Conservation (phyloP, 176 grass and related monocot species). For the Phoenix dactylifera region DNA sequence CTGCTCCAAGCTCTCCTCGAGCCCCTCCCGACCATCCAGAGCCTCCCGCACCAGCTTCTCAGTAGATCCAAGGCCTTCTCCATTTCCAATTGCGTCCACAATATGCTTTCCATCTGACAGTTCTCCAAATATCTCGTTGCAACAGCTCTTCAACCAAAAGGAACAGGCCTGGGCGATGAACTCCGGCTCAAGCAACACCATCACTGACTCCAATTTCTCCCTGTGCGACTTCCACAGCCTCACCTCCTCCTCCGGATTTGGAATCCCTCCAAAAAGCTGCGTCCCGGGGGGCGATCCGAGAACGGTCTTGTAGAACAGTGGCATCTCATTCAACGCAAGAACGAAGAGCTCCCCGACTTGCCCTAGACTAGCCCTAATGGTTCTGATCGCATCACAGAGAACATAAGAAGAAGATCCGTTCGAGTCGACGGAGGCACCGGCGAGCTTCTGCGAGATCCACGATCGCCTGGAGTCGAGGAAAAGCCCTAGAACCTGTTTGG, state of each 20-base stretch:
- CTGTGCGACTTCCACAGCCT: conserved; percentile 69
- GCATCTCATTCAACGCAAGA: conserved; percentile 64
- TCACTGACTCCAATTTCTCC: conserved; percentile 78
- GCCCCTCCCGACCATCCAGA: conserved; percentile 52
- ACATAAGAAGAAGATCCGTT: conserved; percentile 30
- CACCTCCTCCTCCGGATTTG: conserved; percentile 79
- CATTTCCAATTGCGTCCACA: conserved; percentile 55
- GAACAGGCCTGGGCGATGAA: conserved; percentile 48
- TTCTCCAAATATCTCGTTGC: conserved; percentile 62
- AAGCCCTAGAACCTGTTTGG: conserved; percentile 49
- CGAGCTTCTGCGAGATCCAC: conserved; percentile 80
- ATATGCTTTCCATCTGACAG: conserved; percentile 37
- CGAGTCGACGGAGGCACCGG: conserved; percentile 34
- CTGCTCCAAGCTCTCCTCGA: conserved; percentile 78
- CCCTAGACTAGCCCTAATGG: conserved; percentile 59
- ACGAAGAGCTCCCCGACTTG: conserved; percentile 80
- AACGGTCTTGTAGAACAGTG: conserved; percentile 79
- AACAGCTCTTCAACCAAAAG: conserved; percentile 68
- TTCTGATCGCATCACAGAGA: conserved; percentile 61
- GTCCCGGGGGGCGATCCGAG: conserved; percentile 73
- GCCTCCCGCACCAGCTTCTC: conserved; percentile 58
- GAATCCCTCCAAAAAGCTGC: conserved; percentile 83
- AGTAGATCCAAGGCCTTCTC: conserved; percentile 47
- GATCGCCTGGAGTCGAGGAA: conserved; percentile 64
- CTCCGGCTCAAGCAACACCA: conserved; percentile 61